These are phyloP conservation scores for Pestalotiopsis fici DNA, from an alignment of 2,329 filamentous ascomycete species.

Conservation along the genomic window DNA sequence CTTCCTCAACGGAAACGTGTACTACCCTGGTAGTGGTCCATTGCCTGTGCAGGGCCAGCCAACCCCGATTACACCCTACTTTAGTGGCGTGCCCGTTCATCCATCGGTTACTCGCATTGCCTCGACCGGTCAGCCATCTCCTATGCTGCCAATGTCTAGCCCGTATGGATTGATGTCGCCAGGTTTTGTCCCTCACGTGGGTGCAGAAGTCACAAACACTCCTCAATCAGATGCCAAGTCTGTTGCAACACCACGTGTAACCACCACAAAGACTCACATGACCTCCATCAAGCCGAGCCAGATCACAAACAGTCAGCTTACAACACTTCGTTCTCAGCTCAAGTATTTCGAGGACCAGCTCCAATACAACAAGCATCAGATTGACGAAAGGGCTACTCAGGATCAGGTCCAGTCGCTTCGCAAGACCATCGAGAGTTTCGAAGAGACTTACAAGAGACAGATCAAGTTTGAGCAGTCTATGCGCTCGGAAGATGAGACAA, in stretches of 20 bases:
- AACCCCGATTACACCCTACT: slow-evolving; percentile 21
- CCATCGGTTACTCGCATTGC: slow-evolving; percentile 18
- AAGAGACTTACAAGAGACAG: slow-evolving; percentile 45
- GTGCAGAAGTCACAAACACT: background rate
- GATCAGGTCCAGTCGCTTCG: slow-evolving; percentile 40
- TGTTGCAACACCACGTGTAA: slow-evolving; percentile 2
- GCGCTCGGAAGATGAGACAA: slow-evolving; percentile 35
- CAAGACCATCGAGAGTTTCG: slow-evolving; percentile 51
- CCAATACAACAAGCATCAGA: slow-evolving; percentile 63
- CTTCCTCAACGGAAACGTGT: slow-evolving; percentile 44
- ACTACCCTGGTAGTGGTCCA: slow-evolving; percentile 33
- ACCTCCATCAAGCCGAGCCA: slow-evolving; percentile 63
- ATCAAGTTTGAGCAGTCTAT: slow-evolving; percentile 44
- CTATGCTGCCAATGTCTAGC: slow-evolving; percentile 14
- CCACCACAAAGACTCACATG: slow-evolving; percentile 40
- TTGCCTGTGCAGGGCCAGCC: slow-evolving; percentile 12
- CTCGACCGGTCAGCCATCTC: slow-evolving; percentile 16
- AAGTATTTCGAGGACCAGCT: slow-evolving; percentile 60
- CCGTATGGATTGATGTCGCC: slow-evolving; percentile 13
- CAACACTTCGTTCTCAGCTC: slow-evolving; percentile 51
- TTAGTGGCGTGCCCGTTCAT: slow-evolving; percentile 17
- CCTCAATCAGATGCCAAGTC: slow-evolving; percentile 13
- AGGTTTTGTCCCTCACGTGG: background rate
- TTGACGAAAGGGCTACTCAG: slow-evolving; percentile 56
- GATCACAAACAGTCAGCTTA: slow-evolving; percentile 61